Evolutionary conservation across 2,329 filamentous ascomycete genomes (phyloP), one percentile per base, ranked within the genome.

Genomic region (Juglanconis sp.): DNA sequence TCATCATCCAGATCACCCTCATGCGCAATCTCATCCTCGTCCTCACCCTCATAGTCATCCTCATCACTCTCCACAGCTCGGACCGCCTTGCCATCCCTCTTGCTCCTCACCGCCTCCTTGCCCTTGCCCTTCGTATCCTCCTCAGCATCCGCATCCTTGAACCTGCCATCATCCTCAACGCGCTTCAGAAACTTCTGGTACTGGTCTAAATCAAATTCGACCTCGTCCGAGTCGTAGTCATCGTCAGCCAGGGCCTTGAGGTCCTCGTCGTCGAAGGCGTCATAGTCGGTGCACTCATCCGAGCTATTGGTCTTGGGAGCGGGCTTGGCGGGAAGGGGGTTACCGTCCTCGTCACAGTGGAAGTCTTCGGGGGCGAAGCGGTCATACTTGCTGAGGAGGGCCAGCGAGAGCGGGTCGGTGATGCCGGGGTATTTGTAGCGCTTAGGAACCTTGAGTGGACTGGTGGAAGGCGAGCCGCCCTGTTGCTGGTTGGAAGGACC

Each of bases 201-300:
- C 50, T 24, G 32, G 40, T 11, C 36, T 36, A 57, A 42, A 54
- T 63, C 51, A 35, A 63, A 55, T 4, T 50, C 17, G 8, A 51
- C 36, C 8, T 63, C 57, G 4, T 57, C 57, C 15, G 52, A 44
- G 17, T 59, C 59, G 38, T 63, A 63, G 4, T 63, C 61, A 50
- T 50, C 9, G 34, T 63, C 61, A 13, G 53, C 61, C 32, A 63
- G 50, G 5, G 61, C 57, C 57, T 48, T 60, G 44, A 63, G 61
- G 38, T 51, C 44, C 17, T 63, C 61, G 40, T 63, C 54, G 30
- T 60, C 51, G 32, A 40, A 40, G 38, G 32, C 40, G 3, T 32
- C 53, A 30, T 42, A 44, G 8, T 42, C 36, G 32, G 31, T 30
- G 8, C 31, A 30, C 5, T 4, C 34, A 8, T 32, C 17, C 9